Conservation (phyloP, 768 basidiomycete species). For the Galerina marginata region DNA sequence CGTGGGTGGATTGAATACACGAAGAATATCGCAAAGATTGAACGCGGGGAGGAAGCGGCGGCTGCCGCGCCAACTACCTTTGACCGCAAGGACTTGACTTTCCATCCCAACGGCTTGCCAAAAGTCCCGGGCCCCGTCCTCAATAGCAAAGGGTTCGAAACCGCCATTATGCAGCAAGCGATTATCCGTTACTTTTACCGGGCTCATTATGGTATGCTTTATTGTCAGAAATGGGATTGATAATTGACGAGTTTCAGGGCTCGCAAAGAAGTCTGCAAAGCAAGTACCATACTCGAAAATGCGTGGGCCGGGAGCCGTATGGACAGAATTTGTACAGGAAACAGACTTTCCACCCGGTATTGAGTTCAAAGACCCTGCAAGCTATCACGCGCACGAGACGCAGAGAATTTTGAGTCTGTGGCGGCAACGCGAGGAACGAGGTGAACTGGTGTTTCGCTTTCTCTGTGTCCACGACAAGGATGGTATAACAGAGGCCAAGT, state of each 20-base stretch:
- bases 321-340: neutral
- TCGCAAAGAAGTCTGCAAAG: neutral
- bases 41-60: neutral
- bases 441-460: neutral
- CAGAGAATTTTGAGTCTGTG: neutral
- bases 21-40: neutral
- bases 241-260: neutral
- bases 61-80: neutral
- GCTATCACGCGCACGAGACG: neutral
- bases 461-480: neutral
- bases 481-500: no score
- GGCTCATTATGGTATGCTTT: neutral
- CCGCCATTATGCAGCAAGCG: neutral
- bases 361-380: neutral
- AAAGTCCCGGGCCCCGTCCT: neutral
- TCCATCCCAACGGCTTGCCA: neutral
- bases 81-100: neutral
- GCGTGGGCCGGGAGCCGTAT: neutral
- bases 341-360: neutral
- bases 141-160: neutral
- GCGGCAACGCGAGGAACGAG: neutral
- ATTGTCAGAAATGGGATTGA: neutral
- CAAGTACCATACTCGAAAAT: neutral
- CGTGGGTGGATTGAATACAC: neutral
- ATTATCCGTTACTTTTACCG: neutral